These are phyloP conservation scores for Populus euphratica DNA, from an alignment of 345 rosid genomes.

Conservation along the genomic window DNA sequence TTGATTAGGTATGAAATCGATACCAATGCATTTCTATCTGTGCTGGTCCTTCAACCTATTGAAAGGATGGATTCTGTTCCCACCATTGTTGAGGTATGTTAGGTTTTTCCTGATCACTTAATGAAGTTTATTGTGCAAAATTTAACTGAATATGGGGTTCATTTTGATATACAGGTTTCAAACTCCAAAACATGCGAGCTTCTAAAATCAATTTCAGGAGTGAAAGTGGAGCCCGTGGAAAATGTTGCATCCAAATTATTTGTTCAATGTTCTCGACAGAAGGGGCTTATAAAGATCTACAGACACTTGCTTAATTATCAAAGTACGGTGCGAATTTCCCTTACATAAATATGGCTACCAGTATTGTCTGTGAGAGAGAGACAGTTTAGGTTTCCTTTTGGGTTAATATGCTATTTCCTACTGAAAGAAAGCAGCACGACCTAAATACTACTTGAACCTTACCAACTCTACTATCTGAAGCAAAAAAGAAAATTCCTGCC, in stretches of 20 bases:
- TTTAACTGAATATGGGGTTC: slow-evolving; percentile 6
- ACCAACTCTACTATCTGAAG: neutral
- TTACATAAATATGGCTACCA: slow-evolving; percentile 4
- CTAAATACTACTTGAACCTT: neutral
- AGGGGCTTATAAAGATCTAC: slow-evolving; percentile 88
- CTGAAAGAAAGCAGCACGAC: neutral
- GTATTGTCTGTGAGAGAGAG: neutral
- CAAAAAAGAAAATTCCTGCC: neutral
- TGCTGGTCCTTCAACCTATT: slow-evolving; percentile 88
- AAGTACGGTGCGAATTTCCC: slow-evolving; percentile 48
- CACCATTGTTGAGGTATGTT: slow-evolving; percentile 86
- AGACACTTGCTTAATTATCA: slow-evolving; percentile 85
- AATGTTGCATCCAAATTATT: slow-evolving; percentile 84
- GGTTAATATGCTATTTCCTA: neutral
- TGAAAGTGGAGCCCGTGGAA: slow-evolving; percentile 91
- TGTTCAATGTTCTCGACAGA: slow-evolving; percentile 96
- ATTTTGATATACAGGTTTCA: slow-evolving; percentile 62
- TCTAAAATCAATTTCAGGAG: slow-evolving; percentile 73
- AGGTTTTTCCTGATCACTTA: neutral
- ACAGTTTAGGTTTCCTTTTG: neutral
- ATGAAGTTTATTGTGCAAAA: slow-evolving; percentile 5
- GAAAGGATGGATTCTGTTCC: slow-evolving; percentile 67
- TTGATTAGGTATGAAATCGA: slow-evolving; percentile 81
- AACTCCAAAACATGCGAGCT: slow-evolving; percentile 74
- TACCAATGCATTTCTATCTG: slow-evolving; percentile 88